Conservation (phyloP, 306 rosid genomes). For the Cicer pinnatifidum region DNA sequence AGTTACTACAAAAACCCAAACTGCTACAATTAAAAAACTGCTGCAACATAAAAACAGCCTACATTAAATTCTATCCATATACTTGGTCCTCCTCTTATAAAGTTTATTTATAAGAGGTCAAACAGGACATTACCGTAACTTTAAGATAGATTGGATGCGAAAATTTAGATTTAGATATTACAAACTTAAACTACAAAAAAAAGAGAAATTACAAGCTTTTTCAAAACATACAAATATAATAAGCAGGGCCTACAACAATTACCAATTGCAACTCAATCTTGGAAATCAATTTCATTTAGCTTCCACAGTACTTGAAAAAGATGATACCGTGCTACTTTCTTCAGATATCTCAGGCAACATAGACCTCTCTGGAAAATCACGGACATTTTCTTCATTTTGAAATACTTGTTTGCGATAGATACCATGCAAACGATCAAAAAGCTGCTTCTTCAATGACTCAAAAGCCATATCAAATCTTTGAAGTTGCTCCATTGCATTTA, state of each 20-base stretch:
- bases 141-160: no score
- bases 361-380: constrained; percentile 42
- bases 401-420: constrained; percentile 60
- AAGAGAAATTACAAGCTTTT: no score
- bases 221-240: neutral
- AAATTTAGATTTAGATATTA: no score
- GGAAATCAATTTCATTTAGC: constrained; percentile 42
- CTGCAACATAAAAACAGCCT: no score
- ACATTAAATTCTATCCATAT: no score
- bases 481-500: constrained; percentile 82
- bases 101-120: no score
- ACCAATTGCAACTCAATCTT: constrained; percentile 40
- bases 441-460: constrained; percentile 75
- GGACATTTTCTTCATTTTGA: constrained; percentile 51
- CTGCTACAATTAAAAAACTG: no score
- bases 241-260: constrained; percentile 20
- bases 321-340: constrained; percentile 41
- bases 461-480: constrained; percentile 67
- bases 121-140: no score
- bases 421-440: constrained; percentile 71
- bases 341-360: constrained; percentile 50
- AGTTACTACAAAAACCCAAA: no score
- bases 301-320: constrained; percentile 45
- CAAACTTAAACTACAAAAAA: no score
- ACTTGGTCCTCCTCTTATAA: no score